These are phyloP conservation scores for Colletotrichum tanaceti DNA, from an alignment of 2,329 filamentous ascomycete species.

Conservation along the genomic window DNA sequence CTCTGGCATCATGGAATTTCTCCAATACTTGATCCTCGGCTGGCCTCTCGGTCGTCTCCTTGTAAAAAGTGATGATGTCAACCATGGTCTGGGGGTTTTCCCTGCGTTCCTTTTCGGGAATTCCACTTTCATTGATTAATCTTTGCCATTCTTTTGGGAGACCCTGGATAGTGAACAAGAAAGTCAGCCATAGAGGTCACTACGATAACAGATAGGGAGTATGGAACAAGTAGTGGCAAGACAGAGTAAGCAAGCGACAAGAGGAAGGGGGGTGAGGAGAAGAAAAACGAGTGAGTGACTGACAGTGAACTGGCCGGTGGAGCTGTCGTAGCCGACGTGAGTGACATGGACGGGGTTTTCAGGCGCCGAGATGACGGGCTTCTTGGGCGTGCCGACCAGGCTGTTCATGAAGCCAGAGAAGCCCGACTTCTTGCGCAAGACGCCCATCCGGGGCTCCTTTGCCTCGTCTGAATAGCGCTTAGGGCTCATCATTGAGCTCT, in stretches of 20 bases:
- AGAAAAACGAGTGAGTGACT: constrained; percentile 50
- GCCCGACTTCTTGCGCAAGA: constrained; percentile 85
- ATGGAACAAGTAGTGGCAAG: constrained; percentile 17
- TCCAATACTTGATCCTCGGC: constrained; percentile 91
- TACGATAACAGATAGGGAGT: constrained; percentile 20
- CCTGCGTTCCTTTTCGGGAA: constrained; percentile 94
- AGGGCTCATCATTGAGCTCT: constrained; percentile 63
- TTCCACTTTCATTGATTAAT: constrained; percentile 93
- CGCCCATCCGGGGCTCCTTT: constrained; percentile 69
- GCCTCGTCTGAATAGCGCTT: constrained; percentile 86
- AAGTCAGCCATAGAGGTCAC: constrained; percentile 40
- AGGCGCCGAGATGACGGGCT: constrained; percentile 94
- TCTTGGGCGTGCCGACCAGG: constrained; percentile 84
- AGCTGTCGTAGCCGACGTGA: constrained; percentile 96
- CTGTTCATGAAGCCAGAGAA: constrained; percentile 91
- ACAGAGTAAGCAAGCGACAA: constrained; percentile 28
- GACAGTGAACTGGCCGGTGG: constrained; percentile 96
- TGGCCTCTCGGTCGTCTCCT: constrained; percentile 85
- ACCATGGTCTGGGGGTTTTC: constrained; percentile 96
- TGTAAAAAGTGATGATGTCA: constrained; percentile 96
- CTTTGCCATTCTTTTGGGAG: constrained; percentile 98
- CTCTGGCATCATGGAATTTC: constrained; percentile 91
- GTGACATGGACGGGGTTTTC: constrained; percentile 98
- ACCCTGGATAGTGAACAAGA: constrained; percentile 66
- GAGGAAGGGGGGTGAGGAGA: neutral